These are phyloP conservation scores for Nigrograna mackinnonii DNA, from an alignment of 2,329 filamentous ascomycete species.

Conservation along the genomic window DNA sequence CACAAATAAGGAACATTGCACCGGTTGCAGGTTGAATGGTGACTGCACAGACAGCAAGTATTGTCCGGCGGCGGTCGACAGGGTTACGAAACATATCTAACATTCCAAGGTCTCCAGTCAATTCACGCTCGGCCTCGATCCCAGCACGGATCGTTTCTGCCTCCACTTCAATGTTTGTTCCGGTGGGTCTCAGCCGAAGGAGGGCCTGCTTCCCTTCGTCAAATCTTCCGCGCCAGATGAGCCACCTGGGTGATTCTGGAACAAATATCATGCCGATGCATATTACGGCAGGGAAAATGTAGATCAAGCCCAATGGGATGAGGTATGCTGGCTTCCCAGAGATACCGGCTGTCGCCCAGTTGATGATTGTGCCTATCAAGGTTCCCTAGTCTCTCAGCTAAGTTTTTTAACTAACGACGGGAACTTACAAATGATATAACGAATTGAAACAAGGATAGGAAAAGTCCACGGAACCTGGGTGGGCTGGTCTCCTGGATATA, in stretches of 20 bases:
- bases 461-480: slow-evolving; percentile 54
- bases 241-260: slow-evolving; percentile 51
- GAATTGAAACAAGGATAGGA: slow-evolving; percentile 53
- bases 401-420: too few relatives aligned
- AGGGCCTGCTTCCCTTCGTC: slow-evolving; percentile 24
- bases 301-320: slow-evolving; percentile 58
- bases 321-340: slow-evolving; percentile 34
- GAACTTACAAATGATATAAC: too few relatives aligned
- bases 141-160: slow-evolving; percentile 29
- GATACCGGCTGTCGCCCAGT: slow-evolving; percentile 49
- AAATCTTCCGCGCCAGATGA: slow-evolving; percentile 21
- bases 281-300: slow-evolving; percentile 54
- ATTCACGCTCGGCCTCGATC: slow-evolving; percentile 36
- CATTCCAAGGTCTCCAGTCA: slow-evolving; percentile 56
- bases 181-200: slow-evolving; percentile 30
- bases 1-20: slow-evolving; percentile 52
- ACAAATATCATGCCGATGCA: slow-evolving; percentile 42
- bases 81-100: slow-evolving; percentile 56
- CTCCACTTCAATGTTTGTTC: slow-evolving; percentile 19
- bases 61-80: slow-evolving; percentile 55
- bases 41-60: slow-evolving; percentile 53
- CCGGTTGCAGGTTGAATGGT: slow-evolving; percentile 58
- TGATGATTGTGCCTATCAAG: slow-evolving; percentile 52
- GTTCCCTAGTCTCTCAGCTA: slow-evolving; percentile 51
- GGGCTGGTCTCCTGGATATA: slow-evolving; percentile 58